Percentiles rank a stretch among this genome's conserved stretches.
Conservation (phyloP, 108 stramenopile genomes). For the Schizochytrium sp. region DNA sequence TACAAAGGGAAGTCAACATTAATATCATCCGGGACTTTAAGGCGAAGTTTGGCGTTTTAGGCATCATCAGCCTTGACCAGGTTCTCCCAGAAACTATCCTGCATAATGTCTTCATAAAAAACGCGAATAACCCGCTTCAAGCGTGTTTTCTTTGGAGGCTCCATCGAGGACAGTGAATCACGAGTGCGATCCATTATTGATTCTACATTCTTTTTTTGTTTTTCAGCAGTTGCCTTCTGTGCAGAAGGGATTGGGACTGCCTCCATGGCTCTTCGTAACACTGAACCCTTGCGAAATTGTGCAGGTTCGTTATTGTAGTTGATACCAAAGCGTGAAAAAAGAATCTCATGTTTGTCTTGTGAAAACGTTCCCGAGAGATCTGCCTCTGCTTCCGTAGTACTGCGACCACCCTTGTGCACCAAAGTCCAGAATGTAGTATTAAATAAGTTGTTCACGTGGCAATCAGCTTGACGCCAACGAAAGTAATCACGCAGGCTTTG, state of each 20-base stretch:
- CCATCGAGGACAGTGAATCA: not conserved
- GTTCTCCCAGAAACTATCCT: conserved; percentile 43
- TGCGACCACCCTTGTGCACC: conserved; percentile 56
- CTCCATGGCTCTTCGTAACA: conserved; percentile 12
- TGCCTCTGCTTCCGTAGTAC: conserved; percentile 66
- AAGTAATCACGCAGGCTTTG: conserved; percentile 70
- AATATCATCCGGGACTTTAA: too few species aligned
- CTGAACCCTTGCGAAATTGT: conserved; percentile 67
- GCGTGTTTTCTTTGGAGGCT: conserved; percentile 6
- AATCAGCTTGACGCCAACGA: conserved; percentile 71
- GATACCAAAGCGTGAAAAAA: conserved; percentile 69
- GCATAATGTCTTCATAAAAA: conserved; percentile 41
- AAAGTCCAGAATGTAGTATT: conserved; percentile 70
- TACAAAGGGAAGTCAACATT: too few species aligned
- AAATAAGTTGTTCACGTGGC: conserved; percentile 73
- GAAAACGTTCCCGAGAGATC: conserved; percentile 69
- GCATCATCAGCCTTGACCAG: too few species aligned
- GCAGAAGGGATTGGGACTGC: conserved; percentile 26
- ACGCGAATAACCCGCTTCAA: conserved; percentile 24
- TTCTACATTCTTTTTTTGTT: not conserved
- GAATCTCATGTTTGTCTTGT: conserved; percentile 71
- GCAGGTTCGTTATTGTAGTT: conserved; percentile 71
- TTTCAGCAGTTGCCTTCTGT: not conserved
- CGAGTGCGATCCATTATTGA: not conserved
- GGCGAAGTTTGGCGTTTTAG: too few species aligned